Base-by-base conservation (phyloP, 1,139 yeast genomes). In the Diutina sp. region DNA sequence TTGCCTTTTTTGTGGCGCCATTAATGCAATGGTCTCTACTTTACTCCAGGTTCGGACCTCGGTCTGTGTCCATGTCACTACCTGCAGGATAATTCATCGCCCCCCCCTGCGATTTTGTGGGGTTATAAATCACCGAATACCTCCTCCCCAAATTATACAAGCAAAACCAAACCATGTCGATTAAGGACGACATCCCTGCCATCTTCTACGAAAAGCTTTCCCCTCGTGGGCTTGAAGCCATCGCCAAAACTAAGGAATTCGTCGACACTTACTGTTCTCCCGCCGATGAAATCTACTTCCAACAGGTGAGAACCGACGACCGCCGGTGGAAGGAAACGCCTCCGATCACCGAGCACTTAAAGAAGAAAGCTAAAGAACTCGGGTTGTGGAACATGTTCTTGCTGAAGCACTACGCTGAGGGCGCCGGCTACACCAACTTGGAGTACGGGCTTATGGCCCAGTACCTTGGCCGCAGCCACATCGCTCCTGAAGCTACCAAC, bases 391-490 rank as follows among this genome's bases (percentile, higher is more conserved):
- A 84, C 66, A 68, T 84, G 73, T 84, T 84, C 64, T 71, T 84
- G 58, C 79, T 84, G 51, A 73, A 77, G 55, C 78, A 76, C 60
- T 82, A 83, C 66, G 66, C 73, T 14, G 86, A 83, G 61, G 85
- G 87, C 38, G 83, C 87, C 1, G 55, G 55, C 38, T 83, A 66
- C 66, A 74, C 87, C 57, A 84, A 84, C 66, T 70, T 84, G 63
- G 90, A 84, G 65, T 84, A 84, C 64, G 89, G 86, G 0, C 69
- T 84, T 58, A 83, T 84, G 89, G 87, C 87, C 1, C 83, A 80
- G 63, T 83, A 82, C 63, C 73, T 84, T 67, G 90, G 90, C 28
- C 72, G 82, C 57, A 74, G 83, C 1, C 70, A 72, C 57, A 66
- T 76, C 56, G 87, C 82, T 1, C 84, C 88, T 2, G 87, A 82